Evolutionary conservation across 2,329 filamentous ascomycete genomes (phyloP), one percentile per base, ranked within the genome.

Genomic region (Domatiomyces catenatus): DNA sequence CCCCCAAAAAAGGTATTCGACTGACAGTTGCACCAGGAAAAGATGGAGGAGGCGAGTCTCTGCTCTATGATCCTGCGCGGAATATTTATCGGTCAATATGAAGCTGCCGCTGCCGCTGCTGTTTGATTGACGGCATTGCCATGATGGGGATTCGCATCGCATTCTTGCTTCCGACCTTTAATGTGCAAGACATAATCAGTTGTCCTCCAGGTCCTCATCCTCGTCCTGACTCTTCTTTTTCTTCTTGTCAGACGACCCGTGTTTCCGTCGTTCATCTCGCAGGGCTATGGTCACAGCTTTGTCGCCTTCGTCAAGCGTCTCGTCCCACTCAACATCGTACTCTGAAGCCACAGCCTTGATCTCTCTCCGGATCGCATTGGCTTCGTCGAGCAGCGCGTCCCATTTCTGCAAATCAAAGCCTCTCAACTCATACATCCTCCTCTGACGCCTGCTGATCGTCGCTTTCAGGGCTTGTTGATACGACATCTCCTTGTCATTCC

Each of bases 291-390:
- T 71, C 18, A 79, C 75, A 50, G 65, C 69, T 56, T 83, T 75
- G 59, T 83, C 77, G 10, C 79, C 80, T 48, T 90, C 78, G 57
- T 93, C 85, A 55, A 71, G 71, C 54, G 73, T 75, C 69, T 92
- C 86, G 60, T 94, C 79, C 86, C 87, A 94, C 48, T 90, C 86
- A 6, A 89, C 86, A 59, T 93, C 87, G 64, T 94, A 94, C 67
- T 94, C 87, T 32, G 81, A 77, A 0, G 89, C 87, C 7, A 93
- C 77, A 15, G 75, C 74, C 67, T 83, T 84, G 64, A 95, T 84
- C 67, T 95, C 89, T 56, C 75, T 76, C 5, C 88, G 71, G 56
- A 94, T 66, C 2, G 75, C 69, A 62, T 94, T 94, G 0, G 81
- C 86, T 55, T 94, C 87, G 46, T 88, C 80, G 2, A 93, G 78